Conservation (phyloP, 2,329 filamentous ascomycete genomes). For the Paracorniculantispora psalliotae region DNA sequence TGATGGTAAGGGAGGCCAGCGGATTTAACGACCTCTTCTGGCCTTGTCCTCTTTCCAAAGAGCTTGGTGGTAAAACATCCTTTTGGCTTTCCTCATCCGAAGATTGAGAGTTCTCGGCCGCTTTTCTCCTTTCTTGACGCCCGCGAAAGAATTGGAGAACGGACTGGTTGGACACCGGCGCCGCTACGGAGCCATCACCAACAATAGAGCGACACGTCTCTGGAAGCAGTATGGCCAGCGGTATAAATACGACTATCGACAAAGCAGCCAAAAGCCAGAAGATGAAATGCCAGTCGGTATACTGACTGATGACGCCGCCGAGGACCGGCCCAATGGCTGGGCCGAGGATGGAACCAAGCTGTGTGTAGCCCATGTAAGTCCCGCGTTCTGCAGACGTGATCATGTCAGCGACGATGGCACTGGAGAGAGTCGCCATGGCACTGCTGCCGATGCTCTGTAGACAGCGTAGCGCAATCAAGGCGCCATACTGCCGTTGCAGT, state of each 20-base stretch:
- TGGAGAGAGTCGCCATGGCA: constrained; percentile 29
- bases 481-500: constrained; percentile 36
- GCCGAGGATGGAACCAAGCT: constrained; percentile 30
- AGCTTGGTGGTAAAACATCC: not conserved
- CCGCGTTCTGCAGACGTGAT: constrained; percentile 25
- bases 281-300: constrained; percentile 2
- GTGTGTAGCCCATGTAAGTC: constrained; percentile 24
- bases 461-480: constrained; percentile 40
- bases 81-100: not conserved
- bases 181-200: constrained; percentile 15
- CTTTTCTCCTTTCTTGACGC: not conserved
- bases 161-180: not conserved
- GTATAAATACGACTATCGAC: not conserved
- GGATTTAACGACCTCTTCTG: not conserved
- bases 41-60: not conserved
- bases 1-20: not conserved
- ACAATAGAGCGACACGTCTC: constrained; percentile 14
- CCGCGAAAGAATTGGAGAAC: not conserved
- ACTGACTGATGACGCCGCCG: constrained; percentile 34
- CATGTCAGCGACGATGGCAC: constrained; percentile 30
- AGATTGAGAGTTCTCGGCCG: not conserved
- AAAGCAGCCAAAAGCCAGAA: not conserved
- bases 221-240: not conserved
- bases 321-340: constrained; percentile 39
- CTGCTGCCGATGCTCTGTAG: constrained; percentile 45